Base-by-base conservation (phyloP, 495 filamentous ascomycete species). In the Neurospora sp. region DNA sequence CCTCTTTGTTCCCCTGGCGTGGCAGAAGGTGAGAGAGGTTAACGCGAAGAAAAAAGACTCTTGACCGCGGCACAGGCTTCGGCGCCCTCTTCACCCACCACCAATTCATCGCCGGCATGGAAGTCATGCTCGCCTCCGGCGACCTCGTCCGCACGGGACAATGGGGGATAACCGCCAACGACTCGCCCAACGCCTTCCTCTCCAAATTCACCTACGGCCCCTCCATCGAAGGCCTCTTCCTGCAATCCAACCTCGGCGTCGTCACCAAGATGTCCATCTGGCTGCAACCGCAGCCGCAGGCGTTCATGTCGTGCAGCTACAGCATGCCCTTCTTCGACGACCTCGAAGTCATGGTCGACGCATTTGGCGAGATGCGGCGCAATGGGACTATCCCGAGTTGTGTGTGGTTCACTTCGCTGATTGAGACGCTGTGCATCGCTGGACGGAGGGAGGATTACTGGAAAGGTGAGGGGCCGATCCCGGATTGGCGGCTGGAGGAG, bases 131-230 rank as follows among this genome's bases (percentile, higher is more conserved):
- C 10, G 83, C 86, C 10, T 80, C 82, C 39, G 84, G 84, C 70
- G 83, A 85, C 40, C 72, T 86, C 14, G 75, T 88, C 3, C 78
- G 85, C 40, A 88, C 86, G 8, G 86, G 86, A 0, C 86, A 87
- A 76, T 87, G 79, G 37, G 85, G 85, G 31, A 83, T 87, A 72
- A 75, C 79, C 16, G 46, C 46, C n/a, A 54, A 54, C 5, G 81
- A 77, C 71, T 82, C 83, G 23, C 81, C 81, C 3, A 83, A 81
- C 4, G 79, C 83, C 6, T 83, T 84, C 71, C 73, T 83, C 9
- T 84, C 82, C n/a, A 87, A 85, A 73, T 80, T 85, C 75, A 83
- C 81, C 12, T 87, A 83, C 70, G 84, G 84, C 9, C 85, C 85
- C 31, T 80, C 81, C 10, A 77, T 87, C 73, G 85, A 86, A 46